phyloP scores from a whole-genome alignment of 1,139 yeast genomes.

The Geotrichum klebahnii region DNA sequence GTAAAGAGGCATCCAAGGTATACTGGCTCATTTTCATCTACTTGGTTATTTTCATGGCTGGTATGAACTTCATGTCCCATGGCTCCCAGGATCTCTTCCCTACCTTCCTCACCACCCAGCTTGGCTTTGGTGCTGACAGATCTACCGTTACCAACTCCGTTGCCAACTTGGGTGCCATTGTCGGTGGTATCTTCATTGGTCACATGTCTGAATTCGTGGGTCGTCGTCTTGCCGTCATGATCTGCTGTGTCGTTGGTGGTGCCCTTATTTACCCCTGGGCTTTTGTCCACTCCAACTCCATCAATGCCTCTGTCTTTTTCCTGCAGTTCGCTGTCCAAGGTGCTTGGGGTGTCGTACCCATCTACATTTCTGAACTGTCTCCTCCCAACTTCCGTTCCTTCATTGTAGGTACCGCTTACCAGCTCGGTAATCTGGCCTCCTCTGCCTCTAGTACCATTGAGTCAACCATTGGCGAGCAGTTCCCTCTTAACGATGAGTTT shows the following conservation, averaged over 20 bases:
- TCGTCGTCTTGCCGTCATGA: conserved; percentile 53
- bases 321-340: conserved; percentile 81
- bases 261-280: conserved; percentile 74
- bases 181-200: conserved; percentile 62
- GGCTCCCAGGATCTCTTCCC: conserved; percentile 75
- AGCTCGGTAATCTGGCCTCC: conserved; percentile 77
- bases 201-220: conserved; percentile 59
- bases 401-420: conserved; percentile 72
- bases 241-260: conserved; percentile 64
- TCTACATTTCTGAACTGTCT: conserved; percentile 72
- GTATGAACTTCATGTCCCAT: conserved; percentile 65
- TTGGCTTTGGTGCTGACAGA: conserved; percentile 48
- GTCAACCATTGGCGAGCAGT: conserved; percentile 64
- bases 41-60: conserved; percentile 56
- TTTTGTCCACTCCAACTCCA: conserved; percentile 49
- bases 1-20: conserved; percentile 33
- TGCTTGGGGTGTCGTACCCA: conserved; percentile 83
- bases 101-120: conserved; percentile 55
- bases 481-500: conserved; percentile 58
- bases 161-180: conserved; percentile 65
- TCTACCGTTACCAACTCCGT: conserved; percentile 65
- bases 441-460: conserved; percentile 84
- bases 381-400: conserved; percentile 72
- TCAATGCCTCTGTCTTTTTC: conserved; percentile 75
- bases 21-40: conserved; percentile 46